Percentiles rank a stretch among this genome's conserved stretches.
These are phyloP conservation scores for Solanum appendiculatum DNA, from an alignment of 257 asterid species.

Conservation along the genomic window DNA sequence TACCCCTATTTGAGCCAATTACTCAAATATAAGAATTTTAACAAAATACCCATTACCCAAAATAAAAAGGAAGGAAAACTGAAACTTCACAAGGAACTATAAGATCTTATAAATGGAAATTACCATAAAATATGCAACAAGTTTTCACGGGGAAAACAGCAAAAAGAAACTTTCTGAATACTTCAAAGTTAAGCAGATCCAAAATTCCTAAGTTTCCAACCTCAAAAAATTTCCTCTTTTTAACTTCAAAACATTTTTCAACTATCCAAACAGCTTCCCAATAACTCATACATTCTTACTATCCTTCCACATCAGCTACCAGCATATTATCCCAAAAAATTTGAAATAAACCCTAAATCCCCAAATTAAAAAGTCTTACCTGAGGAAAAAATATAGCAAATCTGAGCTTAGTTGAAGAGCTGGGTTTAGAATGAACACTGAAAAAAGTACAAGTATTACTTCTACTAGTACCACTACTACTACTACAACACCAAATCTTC, in stretches of 20 bases:
- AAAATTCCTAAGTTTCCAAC: background rate
- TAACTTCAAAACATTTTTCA: background rate
- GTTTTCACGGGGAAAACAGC: background rate
- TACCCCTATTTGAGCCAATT: background rate
- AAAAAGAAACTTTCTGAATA: background rate
- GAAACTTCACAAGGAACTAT: background rate
- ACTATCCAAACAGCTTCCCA: background rate
- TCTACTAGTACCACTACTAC: background rate
- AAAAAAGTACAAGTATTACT: conserved; percentile 14
- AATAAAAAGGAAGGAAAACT: background rate
- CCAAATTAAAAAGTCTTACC: background rate
- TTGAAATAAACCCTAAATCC: background rate
- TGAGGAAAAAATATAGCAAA: conserved; percentile 1
- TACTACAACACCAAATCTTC: conserved; percentile 45
- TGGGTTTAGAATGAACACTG: conserved; percentile 26
- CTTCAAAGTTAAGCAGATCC: background rate
- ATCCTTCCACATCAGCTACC: background rate
- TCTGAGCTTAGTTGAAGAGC: conserved; percentile 32
- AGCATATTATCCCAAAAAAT: background rate
- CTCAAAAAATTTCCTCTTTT: background rate
- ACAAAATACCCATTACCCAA: background rate
- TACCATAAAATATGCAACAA: background rate
- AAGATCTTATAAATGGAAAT: conserved; percentile 4
- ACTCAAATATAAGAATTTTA: background rate
- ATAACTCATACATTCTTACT: background rate